Evolutionary conservation across 352 stramenopile genomes (phyloP), one percentile per base, ranked within the genome.

Genomic region (Elongisporangium prolatum): DNA sequence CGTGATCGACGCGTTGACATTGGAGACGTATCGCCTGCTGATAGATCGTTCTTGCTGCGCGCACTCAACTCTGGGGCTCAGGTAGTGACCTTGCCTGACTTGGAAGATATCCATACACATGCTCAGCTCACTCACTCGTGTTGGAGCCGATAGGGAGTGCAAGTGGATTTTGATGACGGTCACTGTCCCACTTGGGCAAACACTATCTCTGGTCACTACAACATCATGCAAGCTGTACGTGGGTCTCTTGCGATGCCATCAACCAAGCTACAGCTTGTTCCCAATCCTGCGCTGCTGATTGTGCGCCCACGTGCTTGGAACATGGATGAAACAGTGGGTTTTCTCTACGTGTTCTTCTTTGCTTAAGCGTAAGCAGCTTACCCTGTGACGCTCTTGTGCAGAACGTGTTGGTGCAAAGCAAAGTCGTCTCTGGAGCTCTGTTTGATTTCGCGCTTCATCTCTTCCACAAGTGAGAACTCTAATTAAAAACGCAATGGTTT

Each of bases 391-490:
- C 18, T 11, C 40, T 3, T 48, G 9, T 61, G 37, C 44, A 90
- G 80, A 79, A 98, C 64, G 77, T 98, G 57, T 81, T 93, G 3
- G 89, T 98, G 9, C 88, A 97, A 58, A 89, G 92, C 22, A 68
- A 78, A 21, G 75, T 93, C 50, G 77, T 97, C 1, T 90, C 88
- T 10, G 95, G 91, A 37, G 82, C 88, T 20, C 67, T 98, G 16
- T 97, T 99, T 74, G 96, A 98, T 72, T 98, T 98, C 82, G 91
- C 75, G 9, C 48, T 98, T 37, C 97, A 98, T 70, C 88, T 98
- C 55, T 98, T 97, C 75, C 94, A 98, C 74, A 98, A 98, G 80
- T 87, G 71, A 37, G 65, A 48, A 0, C 5, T 21, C 18, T 49
- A 14, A 4, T n/a, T 56, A 11, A 20, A 9, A 37, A 10, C 25